phyloP scores from a whole-genome alignment of 139 green algal genomes.

The Chlamydomonas sphaeroides region DNA sequence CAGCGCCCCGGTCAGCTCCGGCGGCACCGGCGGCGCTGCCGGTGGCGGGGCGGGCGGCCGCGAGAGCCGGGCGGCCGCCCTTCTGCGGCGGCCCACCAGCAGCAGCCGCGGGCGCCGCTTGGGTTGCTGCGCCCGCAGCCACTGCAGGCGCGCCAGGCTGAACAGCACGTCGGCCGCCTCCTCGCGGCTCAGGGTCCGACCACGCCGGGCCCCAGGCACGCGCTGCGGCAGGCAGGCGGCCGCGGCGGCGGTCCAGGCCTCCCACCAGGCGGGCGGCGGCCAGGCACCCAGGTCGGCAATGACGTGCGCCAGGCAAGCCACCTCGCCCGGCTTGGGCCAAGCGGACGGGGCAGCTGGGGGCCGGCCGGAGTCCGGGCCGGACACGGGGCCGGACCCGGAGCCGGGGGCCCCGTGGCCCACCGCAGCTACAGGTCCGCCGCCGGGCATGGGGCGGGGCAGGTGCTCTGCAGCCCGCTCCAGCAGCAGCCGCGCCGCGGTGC shows the following conservation, averaged over 20 bases:
- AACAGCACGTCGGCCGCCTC: slow-evolving; percentile 25
- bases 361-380: too few relatives aligned
- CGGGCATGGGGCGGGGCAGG: too few relatives aligned
- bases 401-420: too few relatives aligned
- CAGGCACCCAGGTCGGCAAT: not conserved
- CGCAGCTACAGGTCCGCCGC: too few relatives aligned
- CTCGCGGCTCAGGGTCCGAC: not conserved
- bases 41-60: too few relatives aligned
- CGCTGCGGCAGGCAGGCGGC: not conserved
- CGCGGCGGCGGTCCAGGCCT: not conserved
- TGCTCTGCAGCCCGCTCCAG: too few relatives aligned
- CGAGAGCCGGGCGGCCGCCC: not conserved
- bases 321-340: not conserved
- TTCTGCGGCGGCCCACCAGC: not conserved
- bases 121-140: not conserved
- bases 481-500: too few relatives aligned
- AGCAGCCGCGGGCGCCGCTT: not conserved
- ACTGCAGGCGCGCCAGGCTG: slow-evolving; percentile 18
- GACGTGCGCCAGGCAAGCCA: not conserved
- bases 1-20: not conserved
- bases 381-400: too few relatives aligned
- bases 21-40: not conserved
- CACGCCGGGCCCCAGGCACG: too few relatives aligned
- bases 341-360: too few relatives aligned
- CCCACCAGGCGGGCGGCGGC: slow-evolving; percentile 13